These are phyloP conservation scores for Posidonia australis DNA, from an alignment of 106 monocot species.

Conservation along the genomic window DNA sequence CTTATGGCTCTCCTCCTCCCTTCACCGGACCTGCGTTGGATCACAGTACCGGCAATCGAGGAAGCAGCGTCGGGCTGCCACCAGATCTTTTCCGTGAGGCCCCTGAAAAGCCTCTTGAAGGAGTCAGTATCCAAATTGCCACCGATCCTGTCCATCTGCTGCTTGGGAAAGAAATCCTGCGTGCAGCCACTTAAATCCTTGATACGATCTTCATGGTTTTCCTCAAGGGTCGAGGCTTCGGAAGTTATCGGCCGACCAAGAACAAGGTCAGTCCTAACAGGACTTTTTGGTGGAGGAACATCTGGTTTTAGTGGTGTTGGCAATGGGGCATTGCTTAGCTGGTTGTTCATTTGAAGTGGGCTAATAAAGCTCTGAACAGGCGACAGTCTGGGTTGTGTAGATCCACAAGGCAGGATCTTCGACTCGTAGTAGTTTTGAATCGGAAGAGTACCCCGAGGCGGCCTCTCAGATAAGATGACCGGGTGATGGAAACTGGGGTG, in stretches of 20 bases:
- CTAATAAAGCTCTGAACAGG: no score
- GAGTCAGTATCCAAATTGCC: conserved; percentile 37
- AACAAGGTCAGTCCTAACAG: conserved; percentile 33
- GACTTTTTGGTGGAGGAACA: conserved; percentile 12
- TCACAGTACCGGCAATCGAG: conserved; percentile 42
- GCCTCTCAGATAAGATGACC: background rate
- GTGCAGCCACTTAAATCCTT: conserved; percentile 2
- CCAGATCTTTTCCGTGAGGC: conserved; percentile 54
- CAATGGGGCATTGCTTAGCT: no score
- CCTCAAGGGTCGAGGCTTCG: background rate
- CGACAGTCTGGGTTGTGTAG: background rate
- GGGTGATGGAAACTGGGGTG: background rate
- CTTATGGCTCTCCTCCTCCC: conserved; percentile 23
- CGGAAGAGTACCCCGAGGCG: conserved; percentile 7
- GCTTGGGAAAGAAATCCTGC: background rate
- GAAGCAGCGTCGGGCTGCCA: conserved; percentile 87
- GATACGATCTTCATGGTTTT: conserved; percentile 1
- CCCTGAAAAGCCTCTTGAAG: conserved; percentile 62
- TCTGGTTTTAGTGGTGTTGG: no score
- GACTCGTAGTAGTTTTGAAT: conserved; percentile 8
- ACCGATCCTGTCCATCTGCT: background rate
- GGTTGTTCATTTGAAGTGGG: no score
- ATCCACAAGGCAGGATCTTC: background rate
- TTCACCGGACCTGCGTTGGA: conserved; percentile 41
- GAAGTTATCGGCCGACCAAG: conserved; percentile 12